Percentiles rank a stretch among this genome's conserved stretches.
Conservation (phyloP, 306 rosid genomes). For the Canavalia ensiformis region DNA sequence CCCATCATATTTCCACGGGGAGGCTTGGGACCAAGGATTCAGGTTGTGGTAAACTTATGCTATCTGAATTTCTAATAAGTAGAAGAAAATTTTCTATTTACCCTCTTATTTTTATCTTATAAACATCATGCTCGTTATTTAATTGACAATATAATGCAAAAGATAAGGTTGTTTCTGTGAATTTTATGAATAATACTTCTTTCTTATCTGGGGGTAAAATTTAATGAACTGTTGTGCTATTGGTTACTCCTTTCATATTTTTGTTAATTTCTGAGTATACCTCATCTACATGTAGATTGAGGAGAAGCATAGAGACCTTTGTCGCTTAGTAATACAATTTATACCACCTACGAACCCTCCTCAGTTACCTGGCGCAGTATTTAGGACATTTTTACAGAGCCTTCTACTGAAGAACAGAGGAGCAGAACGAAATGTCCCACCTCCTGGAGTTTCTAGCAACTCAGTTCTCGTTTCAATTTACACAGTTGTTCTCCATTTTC, state of each 20-base stretch:
- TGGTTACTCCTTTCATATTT: slow-evolving; percentile 33
- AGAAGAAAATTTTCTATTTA: background rate
- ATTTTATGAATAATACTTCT: slow-evolving; percentile 30
- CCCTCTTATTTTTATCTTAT: slow-evolving; percentile 6
- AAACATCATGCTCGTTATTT: slow-evolving; percentile 3
- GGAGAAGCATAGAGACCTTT: slow-evolving; percentile 97
- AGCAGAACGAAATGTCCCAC: slow-evolving; percentile 80
- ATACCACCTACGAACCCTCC: slow-evolving; percentile 86
- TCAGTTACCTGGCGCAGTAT: slow-evolving; percentile 93
- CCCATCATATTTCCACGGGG: slow-evolving; percentile 30
- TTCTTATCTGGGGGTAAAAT: slow-evolving; percentile 26
- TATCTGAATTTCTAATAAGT: slow-evolving; percentile 18
- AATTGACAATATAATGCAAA: slow-evolving; percentile 17
- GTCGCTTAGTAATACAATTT: slow-evolving; percentile 90
- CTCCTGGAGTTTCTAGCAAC: slow-evolving; percentile 90
- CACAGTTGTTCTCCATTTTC: slow-evolving; percentile 88
- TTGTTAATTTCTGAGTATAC: slow-evolving; percentile 33
- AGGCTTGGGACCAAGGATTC: background rate
- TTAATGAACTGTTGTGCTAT: background rate
- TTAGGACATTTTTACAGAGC: slow-evolving; percentile 82
- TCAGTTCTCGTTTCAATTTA: slow-evolving; percentile 89
- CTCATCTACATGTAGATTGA: slow-evolving; percentile 70
- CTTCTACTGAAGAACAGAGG: slow-evolving; percentile 89
- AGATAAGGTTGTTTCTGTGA: slow-evolving; percentile 19
- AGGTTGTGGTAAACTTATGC: slow-evolving; percentile 9